Conservation (phyloP, 2,329 filamentous ascomycete species). For the Apiospora hydei region DNA sequence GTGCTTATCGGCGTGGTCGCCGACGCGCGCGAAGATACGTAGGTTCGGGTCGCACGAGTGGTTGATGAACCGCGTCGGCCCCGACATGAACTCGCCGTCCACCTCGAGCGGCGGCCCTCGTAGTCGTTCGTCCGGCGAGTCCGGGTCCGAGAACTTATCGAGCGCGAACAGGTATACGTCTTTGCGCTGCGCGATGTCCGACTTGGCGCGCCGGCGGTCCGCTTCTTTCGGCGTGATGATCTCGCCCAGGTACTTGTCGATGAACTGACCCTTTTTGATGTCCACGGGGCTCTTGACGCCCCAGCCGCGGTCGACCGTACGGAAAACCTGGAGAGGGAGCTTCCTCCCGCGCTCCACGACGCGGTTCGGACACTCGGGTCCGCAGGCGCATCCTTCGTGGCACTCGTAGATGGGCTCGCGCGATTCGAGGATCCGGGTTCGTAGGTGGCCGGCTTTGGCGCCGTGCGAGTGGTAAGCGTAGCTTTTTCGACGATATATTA, state of each 20-base stretch:
- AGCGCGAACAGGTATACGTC: slow-evolving; percentile 82
- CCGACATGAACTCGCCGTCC: slow-evolving; percentile 79
- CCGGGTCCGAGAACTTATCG: slow-evolving; percentile 76
- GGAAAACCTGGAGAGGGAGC: slow-evolving; percentile 78
- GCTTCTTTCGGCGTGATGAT: slow-evolving; percentile 71
- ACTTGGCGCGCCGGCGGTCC: slow-evolving; percentile 64
- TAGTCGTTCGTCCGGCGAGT: slow-evolving; percentile 63
- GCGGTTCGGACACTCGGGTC: slow-evolving; percentile 71
- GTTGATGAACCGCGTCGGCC: slow-evolving; percentile 83
- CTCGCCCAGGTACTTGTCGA: slow-evolving; percentile 81
- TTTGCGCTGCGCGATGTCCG: slow-evolving; percentile 67
- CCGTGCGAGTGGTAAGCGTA: slow-evolving; percentile 73
- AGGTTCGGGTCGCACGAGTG: slow-evolving; percentile 83
- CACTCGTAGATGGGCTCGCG: slow-evolving; percentile 80
- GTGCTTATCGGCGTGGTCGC: slow-evolving; percentile 76
- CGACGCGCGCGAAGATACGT: slow-evolving; percentile 79
- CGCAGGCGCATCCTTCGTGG: slow-evolving; percentile 74
- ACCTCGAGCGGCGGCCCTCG: slow-evolving; percentile 65
- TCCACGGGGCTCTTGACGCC: slow-evolving; percentile 71
- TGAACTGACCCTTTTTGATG: slow-evolving; percentile 76
- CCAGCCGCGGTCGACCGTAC: slow-evolving; percentile 77
- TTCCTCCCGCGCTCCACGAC: slow-evolving; percentile 78
- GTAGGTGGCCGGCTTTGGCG: slow-evolving; percentile 57
- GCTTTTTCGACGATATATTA: slow-evolving; percentile 43
- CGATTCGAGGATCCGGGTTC: slow-evolving; percentile 59